Conservation (phyloP, 441 rosid genomes). For the Pelargonium cotyledonis region DNA sequence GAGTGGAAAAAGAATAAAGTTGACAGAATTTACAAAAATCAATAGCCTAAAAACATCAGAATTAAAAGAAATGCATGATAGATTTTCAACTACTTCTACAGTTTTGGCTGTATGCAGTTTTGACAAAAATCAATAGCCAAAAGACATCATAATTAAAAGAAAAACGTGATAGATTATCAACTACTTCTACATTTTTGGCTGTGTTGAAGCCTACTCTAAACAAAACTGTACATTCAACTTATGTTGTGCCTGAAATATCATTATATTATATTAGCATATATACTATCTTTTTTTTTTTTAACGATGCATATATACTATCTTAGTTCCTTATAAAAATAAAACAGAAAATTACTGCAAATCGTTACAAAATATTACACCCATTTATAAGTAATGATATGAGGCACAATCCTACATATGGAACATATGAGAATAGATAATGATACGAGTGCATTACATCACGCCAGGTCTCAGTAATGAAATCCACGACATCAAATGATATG, state of each 20-base stretch:
- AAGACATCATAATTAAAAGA: background rate
- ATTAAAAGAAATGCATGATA: background rate
- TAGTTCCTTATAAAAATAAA: background rate
- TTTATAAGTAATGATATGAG: background rate
- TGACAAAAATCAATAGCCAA: background rate
- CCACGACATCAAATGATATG: conserved; percentile 22
- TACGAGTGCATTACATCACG: conserved; percentile 17
- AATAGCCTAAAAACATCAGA: no score
- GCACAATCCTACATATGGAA: conserved; percentile 4
- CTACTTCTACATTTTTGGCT: background rate
- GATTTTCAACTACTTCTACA: no score
- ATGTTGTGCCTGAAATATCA: background rate
- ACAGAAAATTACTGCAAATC: background rate
- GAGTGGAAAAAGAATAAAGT: background rate
- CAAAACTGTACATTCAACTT: background rate
- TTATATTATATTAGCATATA: background rate
- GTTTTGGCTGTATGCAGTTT: background rate
- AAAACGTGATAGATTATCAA: background rate
- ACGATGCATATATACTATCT: background rate
- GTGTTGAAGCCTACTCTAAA: background rate
- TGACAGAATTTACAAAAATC: background rate
- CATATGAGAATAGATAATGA: conserved; percentile 11
- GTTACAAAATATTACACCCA: background rate
- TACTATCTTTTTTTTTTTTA: no score
- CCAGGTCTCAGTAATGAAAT: conserved; percentile 21